A percentile compares a stretch with the other conserved stretches of the same genome.
Conservation (phyloP, 2,329 filamentous ascomycete genomes). For the Hypocreales sp. region DNA sequence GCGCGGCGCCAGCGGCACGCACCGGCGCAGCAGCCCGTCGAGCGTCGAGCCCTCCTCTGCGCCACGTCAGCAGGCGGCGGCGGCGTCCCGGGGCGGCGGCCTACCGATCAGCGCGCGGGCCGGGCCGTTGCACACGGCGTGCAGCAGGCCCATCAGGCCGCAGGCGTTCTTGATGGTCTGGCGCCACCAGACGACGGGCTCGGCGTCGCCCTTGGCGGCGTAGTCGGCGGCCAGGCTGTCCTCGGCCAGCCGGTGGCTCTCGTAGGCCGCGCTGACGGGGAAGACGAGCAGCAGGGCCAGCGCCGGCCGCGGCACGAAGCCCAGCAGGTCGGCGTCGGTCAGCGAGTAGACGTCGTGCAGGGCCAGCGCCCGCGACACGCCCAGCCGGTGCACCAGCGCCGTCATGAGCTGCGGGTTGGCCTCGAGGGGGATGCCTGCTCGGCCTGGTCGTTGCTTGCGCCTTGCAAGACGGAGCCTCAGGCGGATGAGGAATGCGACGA, state of each 20-base stretch:
- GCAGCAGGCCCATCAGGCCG: constrained; percentile 76
- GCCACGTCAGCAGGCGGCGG: constrained; percentile 1
- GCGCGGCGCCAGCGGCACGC: constrained; percentile 51
- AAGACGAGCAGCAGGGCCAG: constrained; percentile 86
- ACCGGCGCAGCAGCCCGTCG: constrained; percentile 48
- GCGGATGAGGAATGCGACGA: no score
- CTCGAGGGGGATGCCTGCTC: constrained; percentile 44
- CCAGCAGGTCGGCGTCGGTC: constrained; percentile 68
- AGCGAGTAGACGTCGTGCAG: constrained; percentile 91
- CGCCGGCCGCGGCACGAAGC: constrained; percentile 76
- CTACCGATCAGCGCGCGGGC: constrained; percentile 45
- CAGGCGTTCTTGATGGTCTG: constrained; percentile 93
- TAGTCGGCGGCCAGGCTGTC: constrained; percentile 52
- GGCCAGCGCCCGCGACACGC: constrained; percentile 58
- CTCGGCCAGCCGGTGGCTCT: constrained; percentile 58
- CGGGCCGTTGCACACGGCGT: constrained; percentile 65
- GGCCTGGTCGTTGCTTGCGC: no score
- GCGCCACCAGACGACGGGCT: constrained; percentile 84
- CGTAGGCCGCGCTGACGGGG: constrained; percentile 66
- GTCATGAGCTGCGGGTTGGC: constrained; percentile 85
- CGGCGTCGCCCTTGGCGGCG: constrained; percentile 45
- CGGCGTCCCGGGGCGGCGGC: no score
- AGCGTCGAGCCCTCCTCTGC: constrained; percentile 38
- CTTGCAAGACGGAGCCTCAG: no score
- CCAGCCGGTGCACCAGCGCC: constrained; percentile 64